Base-by-base conservation (phyloP, 2,329 filamentous ascomycete genomes). In the Geosmithia putterillii region DNA sequence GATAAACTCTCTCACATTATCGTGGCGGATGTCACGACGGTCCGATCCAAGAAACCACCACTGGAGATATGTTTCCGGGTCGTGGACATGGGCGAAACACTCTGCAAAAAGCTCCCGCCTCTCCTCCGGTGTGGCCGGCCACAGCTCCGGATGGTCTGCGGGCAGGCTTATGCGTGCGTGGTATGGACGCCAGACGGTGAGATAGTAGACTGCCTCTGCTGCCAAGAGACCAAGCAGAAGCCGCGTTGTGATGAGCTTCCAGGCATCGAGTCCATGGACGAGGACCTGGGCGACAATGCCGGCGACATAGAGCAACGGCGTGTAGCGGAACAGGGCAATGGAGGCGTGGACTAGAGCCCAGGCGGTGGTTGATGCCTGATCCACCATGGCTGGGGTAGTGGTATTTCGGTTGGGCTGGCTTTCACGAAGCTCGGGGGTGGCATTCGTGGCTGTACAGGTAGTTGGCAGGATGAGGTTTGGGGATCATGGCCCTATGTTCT, bases 1-100 rank as follows among this genome's bases (percentile, higher is more conserved):
- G 19, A 83, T 57, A 50, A 83, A 85, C 47, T 83, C 76, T 49
- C 68, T 70, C 42, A 85, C 59, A 51, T 86, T 83, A n/a, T 84
- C 79, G n/a, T 72, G 64, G 38, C 70, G 66, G 44, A 86, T 76
- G 28, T 81, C 76, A 17, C 64, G 56, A 1, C 65, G 45, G 9
- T 70, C 63, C 2, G 79, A 75, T 25, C 73, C 75, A n/a, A 78
- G 64, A 49, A 85, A 84, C 82, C 82, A 86, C 46, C 68, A 66
- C 41, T 62, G 66, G 37, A 86, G 49, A 52, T 82, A 86, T 19
- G 58, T 57, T 43, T 75, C 71, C 0, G 66, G 62, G 47, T 78
- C 69, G 1, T 71, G 62, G 4, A 81, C 66, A 50, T 72, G 75
- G 25, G 61, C 62, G 46, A 72, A 63, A 57, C 76, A 78, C 35